Evolutionary conservation across 805 yeast genomes (phyloP).

Genomic region (Candida sonorensis): DNA sequence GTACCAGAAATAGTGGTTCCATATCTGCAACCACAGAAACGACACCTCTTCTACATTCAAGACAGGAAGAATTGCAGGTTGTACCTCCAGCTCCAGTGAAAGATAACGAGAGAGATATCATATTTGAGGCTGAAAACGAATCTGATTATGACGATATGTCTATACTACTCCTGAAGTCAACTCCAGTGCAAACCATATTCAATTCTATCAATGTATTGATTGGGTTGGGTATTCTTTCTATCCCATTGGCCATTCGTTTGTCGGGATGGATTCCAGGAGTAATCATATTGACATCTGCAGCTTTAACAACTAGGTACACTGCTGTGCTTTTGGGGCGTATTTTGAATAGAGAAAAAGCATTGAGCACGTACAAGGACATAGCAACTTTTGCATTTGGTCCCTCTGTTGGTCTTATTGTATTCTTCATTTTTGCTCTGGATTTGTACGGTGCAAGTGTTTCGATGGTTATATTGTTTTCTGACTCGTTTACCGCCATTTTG

Average conservation of each 20-base stretch:
- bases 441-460: slow-evolving; percentile 55
- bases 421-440: slow-evolving; percentile 47
- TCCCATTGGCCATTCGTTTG: slow-evolving; percentile 61
- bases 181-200: slow-evolving; percentile 70
- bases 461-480: slow-evolving; percentile 52
- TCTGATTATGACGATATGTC: slow-evolving; percentile 3
- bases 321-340: slow-evolving; percentile 50
- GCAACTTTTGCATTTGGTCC: slow-evolving; percentile 45
- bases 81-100: slow-evolving; percentile 2
- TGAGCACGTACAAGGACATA: slow-evolving; percentile 54
- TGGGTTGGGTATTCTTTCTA: slow-evolving; percentile 69
- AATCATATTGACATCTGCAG: slow-evolving; percentile 34
- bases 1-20: too few species aligned
- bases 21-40: slow-evolving; percentile 1
- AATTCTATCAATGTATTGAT: slow-evolving; percentile 71
- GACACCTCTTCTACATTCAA: slow-evolving; percentile 1
- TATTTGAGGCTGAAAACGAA: slow-evolving; percentile 5
- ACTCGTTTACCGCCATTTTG: slow-evolving; percentile 47
- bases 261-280: slow-evolving; percentile 62
- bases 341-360: slow-evolving; percentile 30
- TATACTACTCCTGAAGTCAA: slow-evolving; percentile 35
- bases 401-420: slow-evolving; percentile 35
- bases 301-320: slow-evolving; percentile 44
- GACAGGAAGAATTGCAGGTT: too few species aligned
- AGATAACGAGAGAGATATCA: slow-evolving; percentile 3